Base-by-base conservation (phyloP, 2,329 filamentous ascomycete genomes). In the Daldinia sp. region DNA sequence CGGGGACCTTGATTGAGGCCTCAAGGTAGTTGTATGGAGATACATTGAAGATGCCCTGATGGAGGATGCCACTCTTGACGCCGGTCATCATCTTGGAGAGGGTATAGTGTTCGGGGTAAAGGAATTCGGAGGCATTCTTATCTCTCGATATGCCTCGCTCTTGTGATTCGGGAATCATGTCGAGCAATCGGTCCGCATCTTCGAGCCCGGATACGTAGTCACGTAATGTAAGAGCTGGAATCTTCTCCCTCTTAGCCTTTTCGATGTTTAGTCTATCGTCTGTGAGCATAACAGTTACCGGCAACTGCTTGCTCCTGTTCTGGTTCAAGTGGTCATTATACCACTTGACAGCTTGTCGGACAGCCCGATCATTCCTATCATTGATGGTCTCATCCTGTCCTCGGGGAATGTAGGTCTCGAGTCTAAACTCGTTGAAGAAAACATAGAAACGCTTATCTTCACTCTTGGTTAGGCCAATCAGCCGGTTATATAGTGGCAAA, bases 21-120 rank as follows among this genome's bases (percentile, higher is more conserved):
- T 99, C 95, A 9, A 99, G 83, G 72, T 98, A 99, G 80, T 99
- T 99, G 83, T 98, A 99, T 0, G 93, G 92, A 6, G 95, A 98
- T 25, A 98, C 93, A 73, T 94, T 97, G 81, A 97, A 99, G 21
- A 92, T 89, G 5, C 95, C 95, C 78, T 99, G 94, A 75, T 99
- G 95, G 71, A 99, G 81, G 55, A 93, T 88, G 3, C 94, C 93
- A 52, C 88, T 88, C 80, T 96, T 96, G 58, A 97, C 85, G 0
- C 94, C 94, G 4, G 95, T 99, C 86, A 94, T 93, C 87, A 98
- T 91, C 77, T 90, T 96, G 4, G 94, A 97, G 76, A 95, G 83
- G 7, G 90, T 92, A 70, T 89, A 91, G 75, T 98, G 94, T 74
- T 98, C 95, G 0, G 92, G 88, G 72, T 98, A 99, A 54, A 98